Percentiles rank a stretch among this genome's conserved stretches.
phyloP scores from a whole-genome alignment of 257 asterid genomes.

The Solanum okadae region DNA sequence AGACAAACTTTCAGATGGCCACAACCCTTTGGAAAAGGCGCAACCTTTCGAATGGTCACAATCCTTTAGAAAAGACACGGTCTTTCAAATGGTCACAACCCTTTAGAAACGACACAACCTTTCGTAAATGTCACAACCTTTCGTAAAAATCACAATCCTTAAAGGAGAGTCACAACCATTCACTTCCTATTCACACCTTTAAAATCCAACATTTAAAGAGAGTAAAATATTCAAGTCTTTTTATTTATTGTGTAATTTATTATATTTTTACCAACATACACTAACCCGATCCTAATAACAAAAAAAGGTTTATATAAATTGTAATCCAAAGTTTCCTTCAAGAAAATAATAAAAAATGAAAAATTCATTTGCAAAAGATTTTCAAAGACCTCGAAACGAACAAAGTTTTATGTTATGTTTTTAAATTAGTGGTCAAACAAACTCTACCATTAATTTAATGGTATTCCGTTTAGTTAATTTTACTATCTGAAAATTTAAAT shows the following conservation, averaged over 20 bases:
- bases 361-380: background rate
- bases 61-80: background rate
- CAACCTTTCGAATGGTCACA: no score
- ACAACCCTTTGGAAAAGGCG: no score
- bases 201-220: background rate
- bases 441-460: background rate
- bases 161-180: accelerated
- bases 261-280: background rate
- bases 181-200: background rate
- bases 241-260: no score
- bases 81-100: no score
- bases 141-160: background rate
- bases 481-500: background rate
- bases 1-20: no score
- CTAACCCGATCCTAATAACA: background rate
- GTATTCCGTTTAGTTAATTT: background rate
- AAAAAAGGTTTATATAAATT: no score
- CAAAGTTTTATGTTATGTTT: background rate
- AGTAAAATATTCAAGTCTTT: background rate
- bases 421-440: background rate
- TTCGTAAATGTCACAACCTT: no score
- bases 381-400: background rate
- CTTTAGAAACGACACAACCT: no score
- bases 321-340: background rate
- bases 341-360: no score